phyloP scores from a whole-genome alignment of 352 stramenopile species.

The Peronospora belbahrii region DNA sequence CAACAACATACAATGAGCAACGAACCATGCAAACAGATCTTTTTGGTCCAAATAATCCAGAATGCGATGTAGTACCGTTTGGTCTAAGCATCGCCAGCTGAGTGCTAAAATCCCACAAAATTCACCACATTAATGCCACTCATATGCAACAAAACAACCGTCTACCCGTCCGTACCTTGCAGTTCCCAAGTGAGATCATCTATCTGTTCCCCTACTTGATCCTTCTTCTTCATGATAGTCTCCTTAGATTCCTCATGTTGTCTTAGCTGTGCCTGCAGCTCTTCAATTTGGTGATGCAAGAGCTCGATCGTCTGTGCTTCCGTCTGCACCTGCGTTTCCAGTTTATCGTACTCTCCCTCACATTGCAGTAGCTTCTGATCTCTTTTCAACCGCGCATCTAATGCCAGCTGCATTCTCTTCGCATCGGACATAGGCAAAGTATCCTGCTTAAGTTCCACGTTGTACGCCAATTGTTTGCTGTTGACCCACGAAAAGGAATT shows the following conservation, averaged over 20 bases:
- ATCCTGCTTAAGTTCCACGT: constrained; percentile 59
- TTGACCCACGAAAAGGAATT: constrained; percentile 83
- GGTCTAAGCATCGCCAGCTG: constrained; percentile 42
- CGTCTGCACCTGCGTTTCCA: constrained; percentile 40
- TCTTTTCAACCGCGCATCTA: constrained; percentile 36
- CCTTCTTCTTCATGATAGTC: constrained; percentile 26
- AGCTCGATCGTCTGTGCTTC: constrained; percentile 40
- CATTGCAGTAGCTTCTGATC: constrained; percentile 30
- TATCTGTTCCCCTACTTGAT: constrained; percentile 39
- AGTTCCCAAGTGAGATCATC: constrained; percentile 63
- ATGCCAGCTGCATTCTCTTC: constrained; percentile 39
- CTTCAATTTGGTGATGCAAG: constrained; percentile 52
- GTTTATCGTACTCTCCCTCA: constrained; percentile 30
- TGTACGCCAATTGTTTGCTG: constrained; percentile 67
- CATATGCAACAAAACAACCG: background rate
- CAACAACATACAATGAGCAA: background rate
- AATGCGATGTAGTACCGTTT: constrained; percentile 22
- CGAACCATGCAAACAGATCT: constrained; percentile 35
- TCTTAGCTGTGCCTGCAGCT: constrained; percentile 34
- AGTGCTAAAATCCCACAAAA: constrained; percentile 23
- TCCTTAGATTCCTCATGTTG: constrained; percentile 33
- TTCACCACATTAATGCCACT: background rate
- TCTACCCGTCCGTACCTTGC: constrained; percentile 29
- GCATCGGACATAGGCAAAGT: constrained; percentile 29
- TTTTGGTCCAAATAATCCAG: constrained; percentile 22